Base-by-base conservation (phyloP, 345 rosid genomes). In the Boechera stricta region DNA sequence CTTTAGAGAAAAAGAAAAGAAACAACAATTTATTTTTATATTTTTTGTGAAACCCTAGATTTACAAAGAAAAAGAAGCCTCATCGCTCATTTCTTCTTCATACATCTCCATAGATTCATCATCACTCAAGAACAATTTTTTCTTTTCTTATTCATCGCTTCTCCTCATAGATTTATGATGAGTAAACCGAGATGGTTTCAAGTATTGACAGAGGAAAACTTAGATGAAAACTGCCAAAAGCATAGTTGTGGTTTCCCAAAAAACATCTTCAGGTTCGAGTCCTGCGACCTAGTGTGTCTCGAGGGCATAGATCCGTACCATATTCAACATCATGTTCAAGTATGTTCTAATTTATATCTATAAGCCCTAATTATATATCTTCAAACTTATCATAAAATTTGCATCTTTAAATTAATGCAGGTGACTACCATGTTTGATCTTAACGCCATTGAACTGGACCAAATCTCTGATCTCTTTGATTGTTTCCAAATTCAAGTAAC, bases 141-240 rank as follows among this genome's bases (percentile, higher is more conserved):
- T 26, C 28, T 48, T 11, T 26, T 28, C 10, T 26, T 54, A 55
- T 12, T 28, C 36, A 12, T 12, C 8, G n/a, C 4, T 11, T 54
- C 4, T 54, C n/a, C n/a, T 29, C 2, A 55, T 11, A 55, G 9
- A 55, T 55, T 11, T 5, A 11, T 28, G 2, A 55, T 55, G 59
- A 28, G 59, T 55, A 55, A 54, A 12, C 59, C 59, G 2, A 55
- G 36, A 29, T 29, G 59, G 59, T 55, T 55, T 28, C 59, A 55
- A 55, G 36, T 55, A 12, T 55, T 55, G 7, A 48, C 36, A 10
- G 59, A 55, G 36, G 59, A 48, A 55, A 13, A 55, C 35, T 29
- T 55, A 0, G 35, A 55, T 55, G 35, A 16, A 29, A 11, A 55
- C 35, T 55, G 36, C 36, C 1, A 55, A 55, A 55, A 5, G 36